Percentiles rank a stretch among this genome's conserved stretches.
These are phyloP conservation scores for Ceratobasidium sp. DNA, from an alignment of 1,284 basidiomycete genomes.

Conservation along the genomic window DNA sequence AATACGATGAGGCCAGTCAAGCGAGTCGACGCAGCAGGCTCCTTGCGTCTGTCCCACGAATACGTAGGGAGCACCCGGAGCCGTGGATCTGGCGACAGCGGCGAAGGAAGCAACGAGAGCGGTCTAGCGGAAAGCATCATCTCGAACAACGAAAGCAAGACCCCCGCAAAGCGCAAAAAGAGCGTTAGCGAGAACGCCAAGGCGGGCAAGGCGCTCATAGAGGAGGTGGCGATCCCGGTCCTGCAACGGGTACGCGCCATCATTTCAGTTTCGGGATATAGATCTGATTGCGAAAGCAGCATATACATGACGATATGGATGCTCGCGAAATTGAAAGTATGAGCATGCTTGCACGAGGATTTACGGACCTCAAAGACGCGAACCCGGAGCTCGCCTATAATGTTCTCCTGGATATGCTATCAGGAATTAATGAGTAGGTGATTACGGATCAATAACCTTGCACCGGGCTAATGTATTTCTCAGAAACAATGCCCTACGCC, in stretches of 20 bases:
- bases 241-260: constrained; percentile 68
- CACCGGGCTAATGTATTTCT: background rate
- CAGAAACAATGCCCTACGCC: constrained; percentile 76
- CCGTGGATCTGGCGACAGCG: constrained; percentile 46
- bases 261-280: constrained; percentile 1
- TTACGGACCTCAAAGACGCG: constrained; percentile 80
- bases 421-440: constrained; percentile 88
- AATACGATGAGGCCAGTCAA: constrained; percentile 93
- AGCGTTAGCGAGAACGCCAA: constrained; percentile 66
- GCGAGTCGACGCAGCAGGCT: constrained; percentile 83
- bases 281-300: constrained; percentile 57
- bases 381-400: constrained; percentile 88
- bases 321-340: constrained; percentile 88
- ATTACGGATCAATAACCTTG: background rate
- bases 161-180: constrained; percentile 57
- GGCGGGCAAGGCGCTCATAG: constrained; percentile 77
- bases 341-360: constrained; percentile 89
- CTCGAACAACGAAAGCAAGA: constrained; percentile 30
- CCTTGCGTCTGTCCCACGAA: constrained; percentile 80
- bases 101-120: constrained; percentile 36
- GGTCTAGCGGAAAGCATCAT: constrained; percentile 27
- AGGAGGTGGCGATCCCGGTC: constrained; percentile 82
- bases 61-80: constrained; percentile 76
- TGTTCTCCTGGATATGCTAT: constrained; percentile 87
- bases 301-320: constrained; percentile 83